Evolutionary conservation across 2,329 filamentous ascomycete genomes (phyloP).

Genomic region (Arthroderma sp.): DNA sequence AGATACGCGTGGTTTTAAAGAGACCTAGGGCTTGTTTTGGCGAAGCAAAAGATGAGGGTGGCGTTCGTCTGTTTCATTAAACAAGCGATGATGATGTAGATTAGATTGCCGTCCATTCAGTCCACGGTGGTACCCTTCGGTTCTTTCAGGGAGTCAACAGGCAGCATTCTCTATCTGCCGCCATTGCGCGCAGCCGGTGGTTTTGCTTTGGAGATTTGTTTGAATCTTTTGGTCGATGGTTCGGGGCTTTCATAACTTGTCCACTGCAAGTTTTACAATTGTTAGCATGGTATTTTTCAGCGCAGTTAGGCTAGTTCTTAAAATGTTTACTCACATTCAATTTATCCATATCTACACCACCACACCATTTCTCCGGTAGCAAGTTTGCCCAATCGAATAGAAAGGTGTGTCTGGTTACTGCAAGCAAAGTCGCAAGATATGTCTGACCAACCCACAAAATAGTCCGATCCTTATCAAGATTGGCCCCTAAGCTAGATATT

Average conservation of each 20-base stretch:
- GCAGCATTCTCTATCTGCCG: too few species aligned
- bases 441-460: constrained; percentile 23
- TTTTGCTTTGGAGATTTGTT: constrained; percentile 12
- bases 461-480: constrained; percentile 23
- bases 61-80: too few species aligned
- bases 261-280: background rate
- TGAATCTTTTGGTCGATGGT: constrained; percentile 25
- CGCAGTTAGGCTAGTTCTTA: background rate
- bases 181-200: too few species aligned
- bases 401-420: constrained; percentile 22
- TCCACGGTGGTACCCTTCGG: background rate
- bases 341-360: constrained; percentile 21
- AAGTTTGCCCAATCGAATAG: constrained; percentile 29
- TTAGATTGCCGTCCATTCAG: background rate
- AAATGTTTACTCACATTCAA: constrained; percentile 17
- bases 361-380: constrained; percentile 31
- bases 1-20: constrained; percentile 38
- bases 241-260: constrained; percentile 20
- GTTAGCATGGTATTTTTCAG: constrained; percentile 1
- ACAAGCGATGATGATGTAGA: too few species aligned
- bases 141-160: too few species aligned
- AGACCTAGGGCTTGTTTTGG: too few species aligned
- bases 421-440: background rate
- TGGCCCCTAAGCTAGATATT: constrained; percentile 23
- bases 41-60: too few species aligned